Conservation (phyloP, 75 land plant species). For the Cupressus sempervirens region DNA sequence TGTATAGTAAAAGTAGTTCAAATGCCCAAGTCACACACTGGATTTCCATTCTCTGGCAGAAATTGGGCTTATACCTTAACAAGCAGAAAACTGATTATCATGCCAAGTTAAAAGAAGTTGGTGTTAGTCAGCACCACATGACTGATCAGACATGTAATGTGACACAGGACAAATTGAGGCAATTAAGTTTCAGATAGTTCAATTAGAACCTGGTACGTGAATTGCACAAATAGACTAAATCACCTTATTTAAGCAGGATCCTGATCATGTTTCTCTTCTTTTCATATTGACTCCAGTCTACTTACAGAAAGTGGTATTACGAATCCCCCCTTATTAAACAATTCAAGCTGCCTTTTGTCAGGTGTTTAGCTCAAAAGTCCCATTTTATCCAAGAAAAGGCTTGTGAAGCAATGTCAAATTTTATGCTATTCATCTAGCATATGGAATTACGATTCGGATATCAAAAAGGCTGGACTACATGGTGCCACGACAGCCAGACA, state of each 20-base stretch:
- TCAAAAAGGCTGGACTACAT: not conserved
- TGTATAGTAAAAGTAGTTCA: not conserved
- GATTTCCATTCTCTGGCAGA: not conserved
- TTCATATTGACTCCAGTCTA: not conserved
- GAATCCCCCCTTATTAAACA: not conserved
- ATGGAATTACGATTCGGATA: not conserved
- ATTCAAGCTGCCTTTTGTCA: not conserved
- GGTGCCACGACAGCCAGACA: not conserved
- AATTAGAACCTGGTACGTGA: not conserved
- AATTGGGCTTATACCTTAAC: not conserved
- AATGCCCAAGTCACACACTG: not conserved
- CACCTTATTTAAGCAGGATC: not conserved
- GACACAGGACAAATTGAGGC: not conserved
- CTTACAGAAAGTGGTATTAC: not conserved
- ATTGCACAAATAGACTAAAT: conserved; percentile 1
- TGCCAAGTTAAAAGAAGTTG: not conserved
- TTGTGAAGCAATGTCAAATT: not conserved
- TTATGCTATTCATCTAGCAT: not conserved
- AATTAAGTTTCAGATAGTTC: not conserved
- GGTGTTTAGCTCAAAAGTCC: not conserved
- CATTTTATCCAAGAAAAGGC: not conserved
- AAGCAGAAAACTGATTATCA: not conserved
- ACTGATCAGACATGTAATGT: not conserved
- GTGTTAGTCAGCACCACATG: not conserved
- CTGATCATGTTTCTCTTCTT: not conserved